These are phyloP conservation scores for Aspergillus intermedius DNA, from an alignment of 2,329 filamentous ascomycete species.

Conservation along the genomic window DNA sequence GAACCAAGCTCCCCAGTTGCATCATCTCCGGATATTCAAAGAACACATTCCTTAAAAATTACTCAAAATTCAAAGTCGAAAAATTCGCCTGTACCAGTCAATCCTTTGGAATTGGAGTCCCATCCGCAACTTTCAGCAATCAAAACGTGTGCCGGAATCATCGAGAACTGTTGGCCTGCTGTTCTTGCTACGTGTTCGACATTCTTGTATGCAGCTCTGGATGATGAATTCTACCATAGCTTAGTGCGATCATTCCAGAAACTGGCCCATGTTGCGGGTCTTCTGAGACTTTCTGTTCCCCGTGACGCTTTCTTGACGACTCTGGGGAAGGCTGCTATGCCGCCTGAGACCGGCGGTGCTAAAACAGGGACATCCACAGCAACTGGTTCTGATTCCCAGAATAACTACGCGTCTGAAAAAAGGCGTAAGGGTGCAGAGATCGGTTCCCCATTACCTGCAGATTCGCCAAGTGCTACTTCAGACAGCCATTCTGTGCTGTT, in stretches of 20 bases:
- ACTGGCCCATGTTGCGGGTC: conserved; percentile 86
- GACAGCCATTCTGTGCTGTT: conserved; percentile 52
- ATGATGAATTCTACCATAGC: conserved; percentile 88
- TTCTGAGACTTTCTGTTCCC: conserved; percentile 76
- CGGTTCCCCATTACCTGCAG: conserved; percentile 20
- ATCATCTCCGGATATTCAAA: conserved; percentile 24
- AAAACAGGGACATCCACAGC: conserved; percentile 16
- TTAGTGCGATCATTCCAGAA: conserved; percentile 91
- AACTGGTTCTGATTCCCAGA: conserved; percentile 14
- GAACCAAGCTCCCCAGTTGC: conserved; percentile 24
- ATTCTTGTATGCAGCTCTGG: conserved; percentile 84
- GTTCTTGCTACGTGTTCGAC: conserved; percentile 92
- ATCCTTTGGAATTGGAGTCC: conserved; percentile 69
- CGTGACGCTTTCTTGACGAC: conserved; percentile 93
- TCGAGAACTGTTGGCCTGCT: conserved; percentile 92
- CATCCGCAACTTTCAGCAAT: conserved; percentile 67
- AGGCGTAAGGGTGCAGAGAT: conserved; percentile 22
- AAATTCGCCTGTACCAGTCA: conserved; percentile 54
- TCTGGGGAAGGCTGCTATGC: conserved; percentile 85
- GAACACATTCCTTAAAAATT: conserved; percentile 22
- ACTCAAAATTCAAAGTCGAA: conserved; percentile 18
- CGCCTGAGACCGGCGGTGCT: conserved; percentile 54
- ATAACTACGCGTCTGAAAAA: conserved; percentile 22
- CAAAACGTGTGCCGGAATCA: conserved; percentile 69
- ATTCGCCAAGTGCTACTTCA: conserved; percentile 17